Evolutionary conservation across 495 filamentous ascomycete species (phyloP).

Genomic region (Hypoxylon perforatum): DNA sequence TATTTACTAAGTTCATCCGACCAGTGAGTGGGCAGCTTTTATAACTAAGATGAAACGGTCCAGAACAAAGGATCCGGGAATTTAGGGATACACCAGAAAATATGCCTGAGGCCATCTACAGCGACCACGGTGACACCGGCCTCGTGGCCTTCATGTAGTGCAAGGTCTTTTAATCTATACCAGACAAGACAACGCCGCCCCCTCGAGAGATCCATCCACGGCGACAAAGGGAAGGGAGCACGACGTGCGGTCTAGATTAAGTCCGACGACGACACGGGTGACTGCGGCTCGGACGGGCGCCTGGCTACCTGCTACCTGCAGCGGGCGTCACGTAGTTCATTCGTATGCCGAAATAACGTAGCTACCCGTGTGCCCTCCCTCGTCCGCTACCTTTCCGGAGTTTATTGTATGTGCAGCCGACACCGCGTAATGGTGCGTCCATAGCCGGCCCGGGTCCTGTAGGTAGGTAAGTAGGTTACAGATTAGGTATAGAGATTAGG

Average conservation of each 20-base stretch:
- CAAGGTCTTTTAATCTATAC: slow-evolving; percentile 20
- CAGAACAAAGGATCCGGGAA: too few relatives aligned
- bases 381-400: not conserved
- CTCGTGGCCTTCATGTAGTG: not conserved
- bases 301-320: slow-evolving; percentile 34
- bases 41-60: too few relatives aligned
- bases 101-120: too few relatives aligned
- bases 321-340: slow-evolving; percentile 21
- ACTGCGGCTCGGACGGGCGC: slow-evolving; percentile 6
- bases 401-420: not conserved
- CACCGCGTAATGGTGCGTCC: not conserved
- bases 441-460: not conserved
- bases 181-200: slow-evolving; percentile 5
- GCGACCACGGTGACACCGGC: too few relatives aligned
- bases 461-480: not conserved
- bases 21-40: too few relatives aligned
- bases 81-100: too few relatives aligned
- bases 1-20: too few relatives aligned
- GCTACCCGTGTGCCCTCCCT: slow-evolving; percentile 10
- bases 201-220: not conserved
- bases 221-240: not conserved
- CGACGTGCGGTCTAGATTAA: slow-evolving; percentile 13
- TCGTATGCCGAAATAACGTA: not conserved
- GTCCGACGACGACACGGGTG: slow-evolving; percentile 18
- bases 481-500: not conserved